Evolutionary conservation across 2,329 filamentous ascomycete species (phyloP).

Genomic region (Cytospora piceae): DNA sequence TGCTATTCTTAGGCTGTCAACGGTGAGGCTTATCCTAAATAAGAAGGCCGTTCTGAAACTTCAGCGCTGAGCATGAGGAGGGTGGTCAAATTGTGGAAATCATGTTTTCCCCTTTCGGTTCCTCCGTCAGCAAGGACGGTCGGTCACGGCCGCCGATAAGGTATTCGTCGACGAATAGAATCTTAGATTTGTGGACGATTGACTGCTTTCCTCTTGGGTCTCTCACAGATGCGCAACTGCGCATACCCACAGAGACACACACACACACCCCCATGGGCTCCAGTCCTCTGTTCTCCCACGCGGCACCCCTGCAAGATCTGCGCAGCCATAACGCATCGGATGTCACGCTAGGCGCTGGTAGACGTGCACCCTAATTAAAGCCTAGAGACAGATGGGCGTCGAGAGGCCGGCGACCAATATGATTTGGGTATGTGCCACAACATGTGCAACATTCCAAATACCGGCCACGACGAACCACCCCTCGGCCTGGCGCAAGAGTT

Average conservation of each 20-base stretch:
- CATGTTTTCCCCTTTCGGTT: neutral
- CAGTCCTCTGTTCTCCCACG: neutral
- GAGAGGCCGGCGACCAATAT: slow-evolving; percentile 9
- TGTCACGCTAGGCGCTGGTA: neutral
- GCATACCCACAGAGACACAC: neutral
- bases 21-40: neutral
- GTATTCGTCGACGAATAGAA: neutral
- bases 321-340: neutral
- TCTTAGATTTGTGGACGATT: neutral
- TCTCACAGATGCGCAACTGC: neutral
- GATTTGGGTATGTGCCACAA: slow-evolving; percentile 5
- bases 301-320: slow-evolving; percentile 16
- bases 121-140: neutral
- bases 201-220: neutral
- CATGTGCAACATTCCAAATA: slow-evolving; percentile 27
- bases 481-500: slow-evolving; percentile 25
- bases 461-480: slow-evolving; percentile 13
- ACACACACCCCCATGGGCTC: neutral
- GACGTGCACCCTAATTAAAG: neutral
- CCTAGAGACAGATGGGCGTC: neutral
- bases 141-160: neutral
- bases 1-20: slow-evolving; percentile 20
- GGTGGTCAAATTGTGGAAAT: neutral
- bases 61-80: slow-evolving; percentile 9
- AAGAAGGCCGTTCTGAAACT: neutral